These are phyloP conservation scores for Microascus cirrosus DNA, from an alignment of 2,329 filamentous ascomycete species.

Conservation along the genomic window DNA sequence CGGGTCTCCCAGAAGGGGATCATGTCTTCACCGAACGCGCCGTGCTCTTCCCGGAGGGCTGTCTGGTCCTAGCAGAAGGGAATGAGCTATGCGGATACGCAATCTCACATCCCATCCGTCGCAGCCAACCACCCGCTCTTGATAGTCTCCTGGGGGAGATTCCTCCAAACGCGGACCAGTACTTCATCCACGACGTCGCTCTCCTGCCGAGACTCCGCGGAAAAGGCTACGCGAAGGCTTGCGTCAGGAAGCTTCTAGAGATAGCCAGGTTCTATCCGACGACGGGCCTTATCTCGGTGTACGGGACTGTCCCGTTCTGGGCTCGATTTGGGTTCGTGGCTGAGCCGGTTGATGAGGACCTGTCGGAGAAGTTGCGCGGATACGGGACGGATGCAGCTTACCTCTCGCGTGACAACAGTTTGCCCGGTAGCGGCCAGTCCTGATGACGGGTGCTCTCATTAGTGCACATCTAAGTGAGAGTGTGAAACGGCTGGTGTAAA, in stretches of 20 bases:
- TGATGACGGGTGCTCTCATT: background rate
- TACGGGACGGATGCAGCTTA: slow-evolving; percentile 21
- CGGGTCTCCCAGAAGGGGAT: slow-evolving; percentile 17
- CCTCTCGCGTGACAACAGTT: slow-evolving; percentile 7
- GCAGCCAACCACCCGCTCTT: slow-evolving; percentile 16
- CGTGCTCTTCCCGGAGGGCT: slow-evolving; percentile 20
- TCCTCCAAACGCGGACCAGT: slow-evolving; percentile 17
- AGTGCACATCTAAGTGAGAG: too few species aligned
- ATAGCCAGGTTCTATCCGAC: slow-evolving; percentile 14
- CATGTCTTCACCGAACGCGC: slow-evolving; percentile 19
- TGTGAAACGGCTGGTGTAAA: too few species aligned
- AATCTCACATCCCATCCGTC: slow-evolving; percentile 23
- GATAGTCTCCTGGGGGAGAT: slow-evolving; percentile 17
- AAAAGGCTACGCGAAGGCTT: slow-evolving; percentile 13
- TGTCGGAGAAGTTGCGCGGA: slow-evolving; percentile 16
- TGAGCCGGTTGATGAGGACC: slow-evolving; percentile 8
- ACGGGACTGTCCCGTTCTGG: slow-evolving; percentile 21
- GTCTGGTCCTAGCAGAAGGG: slow-evolving; percentile 15
- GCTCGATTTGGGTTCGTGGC: slow-evolving; percentile 17
- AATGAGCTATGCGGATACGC: slow-evolving; percentile 18
- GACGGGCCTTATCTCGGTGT: slow-evolving; percentile 21
- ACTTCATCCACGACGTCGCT: slow-evolving; percentile 25
- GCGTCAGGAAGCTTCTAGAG: slow-evolving; percentile 12
- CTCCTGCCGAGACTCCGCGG: slow-evolving; percentile 16
- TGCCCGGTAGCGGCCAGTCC: background rate